Evolutionary conservation across 2,329 filamentous ascomycete species (phyloP).

Genomic region (Beauveria brongniartii): DNA sequence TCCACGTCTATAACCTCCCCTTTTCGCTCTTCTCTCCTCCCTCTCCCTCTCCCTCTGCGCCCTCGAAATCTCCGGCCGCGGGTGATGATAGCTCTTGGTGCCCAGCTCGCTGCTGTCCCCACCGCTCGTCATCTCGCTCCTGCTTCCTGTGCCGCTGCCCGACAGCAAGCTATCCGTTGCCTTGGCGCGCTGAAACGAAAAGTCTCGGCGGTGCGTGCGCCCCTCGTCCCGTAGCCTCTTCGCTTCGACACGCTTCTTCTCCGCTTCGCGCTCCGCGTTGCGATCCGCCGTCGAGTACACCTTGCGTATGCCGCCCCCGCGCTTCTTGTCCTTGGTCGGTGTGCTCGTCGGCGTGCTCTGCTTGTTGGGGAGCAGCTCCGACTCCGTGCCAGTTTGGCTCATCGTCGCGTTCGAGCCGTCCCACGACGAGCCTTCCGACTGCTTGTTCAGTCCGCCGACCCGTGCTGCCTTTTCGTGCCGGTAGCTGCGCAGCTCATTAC

Average conservation of each 20-base stretch:
- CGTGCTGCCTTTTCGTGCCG: constrained; percentile 78
- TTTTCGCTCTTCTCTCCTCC: constrained; percentile 27
- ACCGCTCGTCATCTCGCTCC: constrained; percentile 28
- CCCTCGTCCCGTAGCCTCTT: constrained; percentile 42
- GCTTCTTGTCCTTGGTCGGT: constrained; percentile 31
- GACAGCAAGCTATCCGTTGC: constrained; percentile 24
- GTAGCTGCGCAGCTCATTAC: constrained; percentile 70
- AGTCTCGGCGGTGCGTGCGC: constrained; percentile 39
- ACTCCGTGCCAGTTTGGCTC: constrained; percentile 50
- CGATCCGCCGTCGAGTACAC: constrained; percentile 54
- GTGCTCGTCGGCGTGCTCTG: constrained; percentile 49
- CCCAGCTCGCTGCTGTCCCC: constrained; percentile 38
- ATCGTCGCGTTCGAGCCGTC: constrained; percentile 65
- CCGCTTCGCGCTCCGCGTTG: constrained; percentile 41
- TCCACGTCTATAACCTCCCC: constrained; percentile 27
- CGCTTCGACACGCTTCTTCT: constrained; percentile 49
- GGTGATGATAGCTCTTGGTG: constrained; percentile 49
- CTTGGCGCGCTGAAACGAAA: constrained; percentile 43
- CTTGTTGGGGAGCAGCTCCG: constrained; percentile 52
- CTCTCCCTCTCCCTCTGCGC: constrained; percentile 22
- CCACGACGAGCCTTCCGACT: constrained; percentile 70
- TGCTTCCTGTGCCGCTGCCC: constrained; percentile 24
- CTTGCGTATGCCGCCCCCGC: constrained; percentile 46
- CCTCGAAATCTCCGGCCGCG: constrained; percentile 43
- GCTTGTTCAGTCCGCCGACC: constrained; percentile 82